Base-by-base conservation (phyloP, 2,329 filamentous ascomycete genomes). In the Ophiostoma tasmaniense region DNA sequence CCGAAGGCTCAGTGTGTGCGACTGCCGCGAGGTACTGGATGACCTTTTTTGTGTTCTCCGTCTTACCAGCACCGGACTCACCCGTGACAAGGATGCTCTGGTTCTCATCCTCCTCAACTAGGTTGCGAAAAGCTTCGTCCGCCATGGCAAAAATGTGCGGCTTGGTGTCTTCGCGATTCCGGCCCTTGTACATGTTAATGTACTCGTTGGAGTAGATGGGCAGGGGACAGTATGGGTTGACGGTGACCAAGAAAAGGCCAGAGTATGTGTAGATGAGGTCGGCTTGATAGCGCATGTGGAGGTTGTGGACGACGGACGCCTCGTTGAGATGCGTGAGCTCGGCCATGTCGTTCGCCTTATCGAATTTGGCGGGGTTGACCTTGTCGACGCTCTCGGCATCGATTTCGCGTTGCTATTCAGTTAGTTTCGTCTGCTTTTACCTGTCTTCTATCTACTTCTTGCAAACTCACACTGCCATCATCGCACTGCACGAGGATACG, bases 191-290 rank as follows among this genome's bases (percentile, higher is more conserved):
- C 92, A 97, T 96, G 76, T 96, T 96, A 81, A 99, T 87, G 80
- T 97, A 98, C 75, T 99, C 95, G 77, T 95, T 93, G 68, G 88
- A 92, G 79, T 99, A 99, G 71, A 99, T 99, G 3, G 96, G 92
- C 11, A 99, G 81, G 2, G 93, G 88, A 72, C 93, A 96, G 80
- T 99, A 99, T 0, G 96, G 95, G 77, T 99, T 99, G 72, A 99
- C 91, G 0, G 96, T 96, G 66, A 99, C 95, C 76, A 99, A 83
- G 81, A 99, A 99, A 55, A 99, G 84, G 0, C 95, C 95, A 0
- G 95, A 99, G 78, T 99, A 99, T 28, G 95, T 99, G 82, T 96
- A 99, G 74, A 99, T 99, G 71, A 99, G 81, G 79, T 99, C 95
- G 62, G 95, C 87, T 78, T 97, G 92, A 77, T 99, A 99, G 79